Evolutionary conservation across 2,329 filamentous ascomycete genomes (phyloP).

Genomic region (Fusarium brevicatenulatum): DNA sequence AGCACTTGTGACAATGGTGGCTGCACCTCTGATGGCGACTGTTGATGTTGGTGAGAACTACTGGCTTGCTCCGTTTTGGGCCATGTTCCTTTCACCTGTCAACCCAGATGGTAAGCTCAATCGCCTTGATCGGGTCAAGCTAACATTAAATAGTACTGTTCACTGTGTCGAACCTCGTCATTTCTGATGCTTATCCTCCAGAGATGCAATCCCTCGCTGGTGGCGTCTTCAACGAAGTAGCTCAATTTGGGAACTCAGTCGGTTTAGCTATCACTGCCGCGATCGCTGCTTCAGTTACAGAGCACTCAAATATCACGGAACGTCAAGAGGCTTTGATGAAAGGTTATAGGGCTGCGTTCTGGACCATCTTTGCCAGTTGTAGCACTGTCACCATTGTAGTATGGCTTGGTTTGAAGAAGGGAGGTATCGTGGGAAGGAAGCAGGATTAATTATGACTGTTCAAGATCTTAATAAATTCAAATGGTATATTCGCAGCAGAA

Average conservation of each 20-base stretch:
- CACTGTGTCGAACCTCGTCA: constrained; percentile 64
- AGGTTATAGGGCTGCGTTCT: constrained; percentile 64
- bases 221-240: constrained; percentile 68
- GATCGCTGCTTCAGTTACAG: constrained; percentile 57
- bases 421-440: constrained; percentile 62
- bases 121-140: too few relatives aligned
- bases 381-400: constrained; percentile 50
- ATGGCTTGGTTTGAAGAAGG: constrained; percentile 55
- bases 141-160: constrained; percentile 55
- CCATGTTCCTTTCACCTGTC: constrained; percentile 56
- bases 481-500: neutral
- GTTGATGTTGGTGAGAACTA: constrained; percentile 59
- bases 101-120: constrained; percentile 52
- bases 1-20: constrained; percentile 55
- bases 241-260: constrained; percentile 65
- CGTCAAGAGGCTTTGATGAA: constrained; percentile 54
- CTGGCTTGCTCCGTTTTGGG: constrained; percentile 59
- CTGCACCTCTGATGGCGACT: constrained; percentile 66
- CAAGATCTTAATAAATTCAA: rapidly evolving
- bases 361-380: constrained; percentile 59
- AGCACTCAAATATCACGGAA: constrained; percentile 46
- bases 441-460: constrained; percentile 37
- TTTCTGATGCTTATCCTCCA: constrained; percentile 63
- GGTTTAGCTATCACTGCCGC: constrained; percentile 62
- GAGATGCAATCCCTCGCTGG: constrained; percentile 67